phyloP scores from a whole-genome alignment of 2,329 filamentous ascomycete genomes.

The Akanthomyces uredinophilus region DNA sequence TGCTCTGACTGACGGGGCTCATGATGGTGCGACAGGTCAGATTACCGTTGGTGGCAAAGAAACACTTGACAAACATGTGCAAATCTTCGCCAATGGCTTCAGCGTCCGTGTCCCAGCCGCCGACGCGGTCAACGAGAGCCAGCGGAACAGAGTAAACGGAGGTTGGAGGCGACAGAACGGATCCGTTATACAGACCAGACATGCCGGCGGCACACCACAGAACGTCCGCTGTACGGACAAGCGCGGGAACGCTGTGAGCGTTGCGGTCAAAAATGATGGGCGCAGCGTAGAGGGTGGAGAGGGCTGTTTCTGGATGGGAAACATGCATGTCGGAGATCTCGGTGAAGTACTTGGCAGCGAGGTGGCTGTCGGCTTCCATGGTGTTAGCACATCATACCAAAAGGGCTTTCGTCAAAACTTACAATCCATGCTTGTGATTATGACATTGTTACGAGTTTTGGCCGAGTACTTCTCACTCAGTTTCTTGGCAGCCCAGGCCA shows the following conservation, averaged over 20 bases:
- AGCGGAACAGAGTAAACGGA: conserved; percentile 70
- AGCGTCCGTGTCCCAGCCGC: conserved; percentile 65
- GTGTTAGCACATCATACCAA: background rate
- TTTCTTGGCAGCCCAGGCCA: conserved; percentile 64
- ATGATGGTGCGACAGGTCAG: conserved; percentile 59
- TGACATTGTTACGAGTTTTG: conserved; percentile 51
- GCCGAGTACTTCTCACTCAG: conserved; percentile 57
- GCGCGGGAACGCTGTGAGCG: conserved; percentile 59
- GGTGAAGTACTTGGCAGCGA: conserved; percentile 63
- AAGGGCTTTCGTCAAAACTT: conserved; percentile 27
- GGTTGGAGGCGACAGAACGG: conserved; percentile 62
- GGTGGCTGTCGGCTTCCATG: conserved; percentile 61
- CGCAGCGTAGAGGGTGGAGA: conserved; percentile 61
- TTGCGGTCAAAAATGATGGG: conserved; percentile 73
- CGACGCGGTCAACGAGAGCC: conserved; percentile 60
- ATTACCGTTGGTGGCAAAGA: conserved; percentile 68
- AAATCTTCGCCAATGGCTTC: conserved; percentile 72
- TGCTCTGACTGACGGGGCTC: conserved; percentile 67
- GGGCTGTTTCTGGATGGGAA: conserved; percentile 52
- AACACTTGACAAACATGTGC: conserved; percentile 76
- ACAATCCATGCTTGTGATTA: conserved; percentile 71
- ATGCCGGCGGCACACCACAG: conserved; percentile 68
- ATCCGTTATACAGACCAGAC: conserved; percentile 61
- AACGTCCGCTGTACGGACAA: conserved; percentile 67
- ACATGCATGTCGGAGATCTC: conserved; percentile 60